These are phyloP conservation scores for Candida namnaoensis DNA, from an alignment of 805 yeast genomes.

Conservation along the genomic window DNA sequence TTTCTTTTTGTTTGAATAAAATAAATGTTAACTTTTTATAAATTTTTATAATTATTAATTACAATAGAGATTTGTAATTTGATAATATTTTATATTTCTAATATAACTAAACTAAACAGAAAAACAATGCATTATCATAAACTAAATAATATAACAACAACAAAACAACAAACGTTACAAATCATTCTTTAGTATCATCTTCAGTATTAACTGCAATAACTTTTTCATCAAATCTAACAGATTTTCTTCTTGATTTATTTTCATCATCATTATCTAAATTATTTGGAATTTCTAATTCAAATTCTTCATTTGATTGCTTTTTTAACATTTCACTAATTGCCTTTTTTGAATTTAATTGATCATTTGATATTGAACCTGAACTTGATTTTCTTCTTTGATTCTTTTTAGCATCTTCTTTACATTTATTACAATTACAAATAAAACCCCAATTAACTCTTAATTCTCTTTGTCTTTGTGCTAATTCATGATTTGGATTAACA, in stretches of 20 bases:
- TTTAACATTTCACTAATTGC: slow-evolving; percentile 41
- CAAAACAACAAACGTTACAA: too few species aligned
- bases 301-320: slow-evolving; percentile 28
- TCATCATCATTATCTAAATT: slow-evolving; percentile 15
- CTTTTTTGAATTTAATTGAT: slow-evolving; percentile 4
- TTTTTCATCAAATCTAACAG: slow-evolving; percentile 57
- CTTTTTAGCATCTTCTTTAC: slow-evolving; percentile 43
- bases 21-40: too few species aligned
- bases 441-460: slow-evolving; percentile 77
- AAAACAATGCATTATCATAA: too few species aligned
- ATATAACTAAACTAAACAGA: too few species aligned
- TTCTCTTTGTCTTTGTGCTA: slow-evolving; percentile 54
- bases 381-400: slow-evolving; percentile 39
- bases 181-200: too few species aligned
- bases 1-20: too few species aligned
- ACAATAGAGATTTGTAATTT: too few species aligned
- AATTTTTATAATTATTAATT: too few species aligned
- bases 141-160: too few species aligned
- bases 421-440: slow-evolving; percentile 56
- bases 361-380: slow-evolving; percentile 7
- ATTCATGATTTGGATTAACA: slow-evolving; percentile 56
- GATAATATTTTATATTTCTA: too few species aligned
- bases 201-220: slow-evolving; percentile 49
- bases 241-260: slow-evolving; percentile 43
- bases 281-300: slow-evolving; percentile 40